These are phyloP conservation scores for Candida dendrica DNA, from an alignment of 805 yeast genomes.

Conservation along the genomic window DNA sequence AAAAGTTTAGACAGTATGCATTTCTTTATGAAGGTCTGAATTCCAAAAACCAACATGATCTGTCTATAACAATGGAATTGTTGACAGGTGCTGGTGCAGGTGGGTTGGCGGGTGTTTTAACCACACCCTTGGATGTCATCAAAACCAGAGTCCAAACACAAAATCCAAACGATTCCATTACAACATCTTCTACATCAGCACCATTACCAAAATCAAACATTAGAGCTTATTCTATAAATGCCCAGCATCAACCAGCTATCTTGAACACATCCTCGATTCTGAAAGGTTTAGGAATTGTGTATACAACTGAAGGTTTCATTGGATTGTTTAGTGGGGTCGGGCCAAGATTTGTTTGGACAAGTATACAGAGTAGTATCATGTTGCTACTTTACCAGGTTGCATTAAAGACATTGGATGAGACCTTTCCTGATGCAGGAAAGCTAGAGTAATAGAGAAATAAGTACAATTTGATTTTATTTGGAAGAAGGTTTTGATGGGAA, in stretches of 20 bases:
- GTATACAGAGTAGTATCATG: slow-evolving; percentile 92
- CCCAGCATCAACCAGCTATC: slow-evolving; percentile 13
- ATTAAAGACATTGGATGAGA: slow-evolving; percentile 35
- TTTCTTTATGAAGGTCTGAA: slow-evolving; percentile 27
- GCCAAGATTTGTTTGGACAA: slow-evolving; percentile 95
- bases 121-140: slow-evolving; percentile 89
- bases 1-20: slow-evolving; percentile 63
- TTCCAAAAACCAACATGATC: slow-evolving; percentile 26
- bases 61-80: slow-evolving; percentile 58
- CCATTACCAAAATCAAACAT: slow-evolving; percentile 10
- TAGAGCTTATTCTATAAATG: background rate
- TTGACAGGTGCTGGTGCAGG: slow-evolving; percentile 94
- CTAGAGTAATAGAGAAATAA: background rate
- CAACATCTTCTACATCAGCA: slow-evolving; percentile 1
- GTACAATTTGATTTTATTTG: too few relatives aligned
- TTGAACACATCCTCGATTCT: slow-evolving; percentile 37
- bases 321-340: slow-evolving; percentile 94
- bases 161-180: slow-evolving; percentile 24
- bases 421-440: slow-evolving; percentile 1
- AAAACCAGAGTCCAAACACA: slow-evolving; percentile 93
- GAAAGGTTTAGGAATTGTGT: slow-evolving; percentile 48
- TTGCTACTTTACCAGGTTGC: slow-evolving; percentile 77
- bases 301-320: slow-evolving; percentile 62
- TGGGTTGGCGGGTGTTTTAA: slow-evolving; percentile 80
- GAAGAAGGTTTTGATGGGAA: too few relatives aligned